Conservation (phyloP, 208 protist species). For the Porcisia deanei region DNA sequence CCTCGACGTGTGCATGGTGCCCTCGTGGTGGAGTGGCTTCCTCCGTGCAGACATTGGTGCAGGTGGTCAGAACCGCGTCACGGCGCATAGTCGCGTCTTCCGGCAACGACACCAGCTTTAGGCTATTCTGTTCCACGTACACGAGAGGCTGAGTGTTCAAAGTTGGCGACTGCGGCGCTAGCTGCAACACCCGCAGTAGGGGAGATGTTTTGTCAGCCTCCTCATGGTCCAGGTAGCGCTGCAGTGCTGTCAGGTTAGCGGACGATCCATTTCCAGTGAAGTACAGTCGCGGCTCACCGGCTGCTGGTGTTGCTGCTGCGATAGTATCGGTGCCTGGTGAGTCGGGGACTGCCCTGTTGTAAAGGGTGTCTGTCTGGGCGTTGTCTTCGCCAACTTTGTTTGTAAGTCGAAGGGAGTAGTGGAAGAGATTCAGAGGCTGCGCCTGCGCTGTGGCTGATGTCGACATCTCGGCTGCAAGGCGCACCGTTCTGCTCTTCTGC, state of each 20-base stretch:
- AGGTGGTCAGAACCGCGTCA: conserved; percentile 11
- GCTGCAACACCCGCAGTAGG: conserved; percentile 7
- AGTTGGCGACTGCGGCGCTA: conserved; percentile 7
- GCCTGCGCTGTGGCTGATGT: neutral
- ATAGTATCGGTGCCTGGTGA: neutral
- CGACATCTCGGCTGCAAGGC: no score
- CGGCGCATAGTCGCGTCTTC: neutral
- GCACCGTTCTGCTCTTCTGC: neutral
- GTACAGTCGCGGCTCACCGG: conserved; percentile 7
- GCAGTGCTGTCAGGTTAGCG: conserved; percentile 7
- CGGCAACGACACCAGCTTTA: neutral
- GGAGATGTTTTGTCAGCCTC: conserved; percentile 4
- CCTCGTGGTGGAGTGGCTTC: neutral
- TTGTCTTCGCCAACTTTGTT: neutral
- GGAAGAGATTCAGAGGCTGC: neutral
- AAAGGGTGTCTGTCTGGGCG: neutral
- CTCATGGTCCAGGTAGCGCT: conserved; percentile 4
- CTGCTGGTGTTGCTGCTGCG: neutral
- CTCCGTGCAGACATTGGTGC: neutral
- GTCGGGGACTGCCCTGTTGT: neutral
- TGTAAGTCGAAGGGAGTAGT: neutral
- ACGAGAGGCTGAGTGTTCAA: conserved; percentile 8
- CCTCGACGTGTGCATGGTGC: conserved; percentile 1
- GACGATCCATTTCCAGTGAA: conserved; percentile 4
- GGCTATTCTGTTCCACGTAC: conserved; percentile 6